Evolutionary conservation across 1,284 basidiomycete genomes (phyloP), one percentile per base, ranked within the genome.

Genomic region (Pseudozyma flocculosa): DNA sequence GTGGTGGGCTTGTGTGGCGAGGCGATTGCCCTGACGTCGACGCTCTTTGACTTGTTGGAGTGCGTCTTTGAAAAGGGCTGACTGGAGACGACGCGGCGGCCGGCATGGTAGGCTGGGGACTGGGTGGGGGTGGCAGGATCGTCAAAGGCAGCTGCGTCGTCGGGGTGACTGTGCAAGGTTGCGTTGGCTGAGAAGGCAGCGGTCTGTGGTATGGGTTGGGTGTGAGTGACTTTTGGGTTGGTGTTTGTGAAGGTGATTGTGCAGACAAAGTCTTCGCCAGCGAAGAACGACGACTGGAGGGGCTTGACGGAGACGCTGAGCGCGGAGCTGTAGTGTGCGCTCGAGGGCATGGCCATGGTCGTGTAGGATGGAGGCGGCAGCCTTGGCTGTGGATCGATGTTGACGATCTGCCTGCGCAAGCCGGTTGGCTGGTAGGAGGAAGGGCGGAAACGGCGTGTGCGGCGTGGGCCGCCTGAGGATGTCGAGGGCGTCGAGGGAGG

Each of bases 211-310:
- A 70, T 42, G 4, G 67, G 77, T 88, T 62, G 87, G 0, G 80
- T 76, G 40, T 78, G 79, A n/a, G 80, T 71, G 29, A 71, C 53
- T 48, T 75, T 53, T 14, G 58, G 72, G 21, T 84, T 82, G 7
- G 86, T 88, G 78, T 94, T 95, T 41, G 88, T 88, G 79, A 95
- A 91, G 0, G 89, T 88, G 72, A 96, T 86, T 4, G 85, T 87
- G 17, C 90, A 89, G 7, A 85, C 82, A 78, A 94, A 90, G 0
- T 84, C 82, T 78, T 96, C 92, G 56, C 92, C 92, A 1, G 92
- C 91, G 78, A 93, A 96, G 80, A 89, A 95, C 0, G 90, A 89
- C 0, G 90, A 88, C 61, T 92, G 88, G 0, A 87, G 83, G 3
- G 92, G 92, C 0, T 79, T 86, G 44, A 84, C 80, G 0, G 79